Conservation (phyloP, 805 yeast genomes). For the Saccharomycopsis synnaedendra region DNA sequence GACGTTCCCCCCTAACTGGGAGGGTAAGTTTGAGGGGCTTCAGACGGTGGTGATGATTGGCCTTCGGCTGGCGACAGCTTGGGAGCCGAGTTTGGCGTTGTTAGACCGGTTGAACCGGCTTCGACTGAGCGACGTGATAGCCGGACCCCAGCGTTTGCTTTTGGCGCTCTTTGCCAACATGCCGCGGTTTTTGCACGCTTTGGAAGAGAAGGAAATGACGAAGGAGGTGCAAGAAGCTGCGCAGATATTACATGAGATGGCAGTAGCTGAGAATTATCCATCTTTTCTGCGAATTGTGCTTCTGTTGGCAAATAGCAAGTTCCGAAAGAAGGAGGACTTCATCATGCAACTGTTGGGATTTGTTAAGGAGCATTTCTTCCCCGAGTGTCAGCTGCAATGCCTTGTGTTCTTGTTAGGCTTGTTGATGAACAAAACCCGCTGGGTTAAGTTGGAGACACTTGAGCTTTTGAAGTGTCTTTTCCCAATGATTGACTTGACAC, state of each 20-base stretch:
- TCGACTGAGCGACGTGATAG: constrained; percentile 66
- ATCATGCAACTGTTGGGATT: constrained; percentile 67
- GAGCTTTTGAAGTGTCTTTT: constrained; percentile 61
- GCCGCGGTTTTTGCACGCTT: constrained; percentile 77
- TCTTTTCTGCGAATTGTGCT: constrained; percentile 61
- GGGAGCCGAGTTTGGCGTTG: constrained; percentile 64
- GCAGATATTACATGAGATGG: constrained; percentile 46
- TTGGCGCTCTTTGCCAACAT: constrained; percentile 66
- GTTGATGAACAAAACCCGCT: constrained; percentile 59
- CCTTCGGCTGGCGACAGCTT: constrained; percentile 66
- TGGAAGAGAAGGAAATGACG: constrained; percentile 43
- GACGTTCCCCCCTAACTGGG: constrained; percentile 93
- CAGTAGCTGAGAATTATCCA: constrained; percentile 42
- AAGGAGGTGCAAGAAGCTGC: constrained; percentile 43
- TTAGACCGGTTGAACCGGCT: constrained; percentile 59
- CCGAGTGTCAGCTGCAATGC: constrained; percentile 60
- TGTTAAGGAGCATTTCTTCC: constrained; percentile 59
- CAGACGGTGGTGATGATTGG: constrained; percentile 76
- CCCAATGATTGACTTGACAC: constrained; percentile 64
- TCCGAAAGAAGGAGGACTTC: constrained; percentile 86
- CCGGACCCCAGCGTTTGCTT: constrained; percentile 56
- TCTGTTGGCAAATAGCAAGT: constrained; percentile 66
- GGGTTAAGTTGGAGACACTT: constrained; percentile 79
- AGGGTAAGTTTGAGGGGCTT: constrained; percentile 83
- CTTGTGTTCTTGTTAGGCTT: constrained; percentile 70